These are phyloP conservation scores for Ascomycota sp. DNA, from an alignment of 2,329 filamentous ascomycete genomes.

Conservation along the genomic window DNA sequence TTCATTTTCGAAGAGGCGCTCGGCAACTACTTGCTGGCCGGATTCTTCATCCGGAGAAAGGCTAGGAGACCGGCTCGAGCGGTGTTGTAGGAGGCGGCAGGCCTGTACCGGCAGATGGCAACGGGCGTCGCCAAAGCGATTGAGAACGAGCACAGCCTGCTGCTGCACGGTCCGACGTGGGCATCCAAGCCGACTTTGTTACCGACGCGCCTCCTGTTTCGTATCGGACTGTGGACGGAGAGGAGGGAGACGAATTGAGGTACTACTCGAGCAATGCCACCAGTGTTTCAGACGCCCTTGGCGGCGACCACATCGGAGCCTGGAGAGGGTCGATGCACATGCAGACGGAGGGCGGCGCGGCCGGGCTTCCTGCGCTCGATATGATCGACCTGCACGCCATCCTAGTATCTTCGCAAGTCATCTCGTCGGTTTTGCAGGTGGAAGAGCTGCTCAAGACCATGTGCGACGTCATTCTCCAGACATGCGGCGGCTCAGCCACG, in stretches of 20 bases:
- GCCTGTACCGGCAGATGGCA: conserved; percentile 47
- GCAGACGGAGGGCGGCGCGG: conserved; percentile 34
- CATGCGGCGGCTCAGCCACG: conserved; percentile 49
- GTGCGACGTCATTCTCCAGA: conserved; percentile 63
- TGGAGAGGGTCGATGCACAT: conserved; percentile 39
- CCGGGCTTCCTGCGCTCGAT: conserved; percentile 52
- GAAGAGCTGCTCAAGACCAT: conserved; percentile 61
- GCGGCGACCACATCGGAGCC: conserved; percentile 38
- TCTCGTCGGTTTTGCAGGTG: conserved; percentile 58
- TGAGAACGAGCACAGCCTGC: conserved; percentile 43
- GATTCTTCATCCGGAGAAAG: conserved; percentile 43
- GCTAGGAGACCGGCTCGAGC: conserved; percentile 48
- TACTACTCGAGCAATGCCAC: conserved; percentile 22
- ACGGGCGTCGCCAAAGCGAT: conserved; percentile 48
- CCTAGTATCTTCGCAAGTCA: conserved; percentile 56
- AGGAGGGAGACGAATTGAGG: conserved; percentile 20
- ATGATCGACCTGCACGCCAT: conserved; percentile 71
- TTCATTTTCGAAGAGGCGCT: conserved; percentile 54
- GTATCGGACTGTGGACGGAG: conserved; percentile 26
- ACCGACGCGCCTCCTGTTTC: conserved; percentile 31
- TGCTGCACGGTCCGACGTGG: conserved; percentile 41
- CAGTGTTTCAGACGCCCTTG: conserved; percentile 25
- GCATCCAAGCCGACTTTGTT: conserved; percentile 51
- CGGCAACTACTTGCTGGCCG: conserved; percentile 53
- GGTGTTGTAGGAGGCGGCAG: conserved; percentile 46